Evolutionary conservation across 2,329 filamentous ascomycete species (phyloP), one percentile per base, ranked within the genome.

Genomic region (Colletotrichum brevisporum): DNA sequence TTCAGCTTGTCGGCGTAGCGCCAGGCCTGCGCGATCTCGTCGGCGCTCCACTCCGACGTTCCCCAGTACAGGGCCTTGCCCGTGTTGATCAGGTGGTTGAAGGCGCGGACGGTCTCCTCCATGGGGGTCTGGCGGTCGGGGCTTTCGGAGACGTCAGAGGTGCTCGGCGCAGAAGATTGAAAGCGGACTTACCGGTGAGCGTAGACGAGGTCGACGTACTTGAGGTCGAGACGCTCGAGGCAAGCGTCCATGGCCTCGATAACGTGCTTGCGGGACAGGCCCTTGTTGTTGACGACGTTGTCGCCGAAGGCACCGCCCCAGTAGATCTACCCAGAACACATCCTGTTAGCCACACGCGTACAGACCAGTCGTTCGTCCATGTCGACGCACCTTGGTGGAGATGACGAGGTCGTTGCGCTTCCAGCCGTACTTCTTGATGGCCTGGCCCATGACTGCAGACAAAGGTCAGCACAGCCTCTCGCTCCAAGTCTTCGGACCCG

Each of bases 21-120:
- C 82, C 87, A 89, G 0, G 90, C 90, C 67, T 88, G 84, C 6
- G 86, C 85, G 75, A 92, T 91, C 80, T 92, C 89, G 67, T 87
- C 85, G 51, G 90, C 88, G 69, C 83, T 85, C 90, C 90, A 92
- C 77, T 92, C 89, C 0, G 88, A 91, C 0, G 90, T 92, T 50
- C 90, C 90, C 90, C 90, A 92, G 82, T 92, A 92, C 71, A 93
- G 88, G 2, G 89, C 88, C 80, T 92, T 90, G 72, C 91, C 91
- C 0, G 84, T 85, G 77, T 89, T 83, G 76, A 93, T 92, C 61
- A 93, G 80, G 78, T 92, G 84, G 82, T 92, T 92, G 82, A 93
- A 92, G 61, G 87, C 89, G 61, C 90, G 88, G 45, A 93, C 90
- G 2, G 86, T 89, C 81, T 93, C 91, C 77, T 92, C 89, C 81